These are phyloP conservation scores for Pichia scutulata DNA, from an alignment of 805 yeast genomes.

Conservation along the genomic window DNA sequence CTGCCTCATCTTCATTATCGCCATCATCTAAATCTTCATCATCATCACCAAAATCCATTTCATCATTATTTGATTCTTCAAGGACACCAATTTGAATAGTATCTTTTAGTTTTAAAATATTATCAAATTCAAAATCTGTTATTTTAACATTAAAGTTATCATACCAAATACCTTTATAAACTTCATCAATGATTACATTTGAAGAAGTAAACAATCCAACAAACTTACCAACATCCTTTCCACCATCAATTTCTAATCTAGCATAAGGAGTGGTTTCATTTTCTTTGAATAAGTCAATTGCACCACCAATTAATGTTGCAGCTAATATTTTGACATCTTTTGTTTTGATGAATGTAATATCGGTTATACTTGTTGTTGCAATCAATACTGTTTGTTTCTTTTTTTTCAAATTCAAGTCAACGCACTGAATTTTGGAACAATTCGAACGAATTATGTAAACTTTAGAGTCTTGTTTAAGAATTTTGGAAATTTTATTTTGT, in stretches of 20 bases:
- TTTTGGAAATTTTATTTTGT: background rate
- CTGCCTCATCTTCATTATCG: constrained; percentile 10
- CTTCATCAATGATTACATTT: constrained; percentile 1
- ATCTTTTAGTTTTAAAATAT: constrained; percentile 21
- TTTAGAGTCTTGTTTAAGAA: background rate
- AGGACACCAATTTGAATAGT: constrained; percentile 17
- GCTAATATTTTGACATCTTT: constrained; percentile 1
- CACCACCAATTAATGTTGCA: constrained; percentile 14
- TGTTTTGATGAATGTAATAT: constrained; percentile 3
- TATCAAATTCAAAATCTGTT: constrained; percentile 28
- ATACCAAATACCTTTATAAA: constrained; percentile 22
- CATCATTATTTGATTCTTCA: constrained; percentile 14
- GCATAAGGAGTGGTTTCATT: constrained; percentile 3
- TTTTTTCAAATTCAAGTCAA: constrained; percentile 21
- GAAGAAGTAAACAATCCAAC: constrained; percentile 5
- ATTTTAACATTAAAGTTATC: constrained; percentile 21
- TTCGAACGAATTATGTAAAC: background rate
- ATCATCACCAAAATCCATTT: constrained; percentile 8
- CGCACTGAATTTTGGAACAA: constrained; percentile 12
- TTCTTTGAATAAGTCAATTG: constrained; percentile 20
- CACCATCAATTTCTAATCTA: constrained; percentile 11
- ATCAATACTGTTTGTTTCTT: constrained; percentile 17
- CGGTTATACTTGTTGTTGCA: constrained; percentile 20
- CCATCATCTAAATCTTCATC: constrained; percentile 17
- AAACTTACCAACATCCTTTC: constrained; percentile 12